Evolutionary conservation across 176 grass and related monocot genomes (phyloP), one percentile per base, ranked within the genome.

Genomic region (Hsuehochloa calcarea): DNA sequence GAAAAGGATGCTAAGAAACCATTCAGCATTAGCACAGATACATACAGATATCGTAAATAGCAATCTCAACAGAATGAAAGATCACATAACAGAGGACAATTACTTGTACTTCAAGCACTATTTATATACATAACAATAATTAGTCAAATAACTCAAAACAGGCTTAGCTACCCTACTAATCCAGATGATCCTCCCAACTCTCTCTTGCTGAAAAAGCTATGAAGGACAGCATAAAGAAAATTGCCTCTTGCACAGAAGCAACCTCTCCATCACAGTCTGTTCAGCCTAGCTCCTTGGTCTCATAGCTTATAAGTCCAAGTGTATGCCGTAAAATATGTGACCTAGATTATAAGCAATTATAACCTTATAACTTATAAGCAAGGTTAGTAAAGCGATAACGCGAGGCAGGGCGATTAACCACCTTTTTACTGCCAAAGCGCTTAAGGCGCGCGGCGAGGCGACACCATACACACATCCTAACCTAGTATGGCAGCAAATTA

Each of bases 1-100:
- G 17, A 44, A 37, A 81, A 72, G 16, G 66, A 52, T 89, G 80
- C 34, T 43, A 66, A 52, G 54, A 73, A 74, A 74, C 83, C 31
- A 83, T 68, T 50, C 72, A 66, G 31, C 29, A 79, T 16, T 51
- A 88, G 15, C 10, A 29, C 10, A 77, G 8, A 40, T 26, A 56
- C 54, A 60, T 46, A 43, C 6, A 82, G 52, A 60, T 82, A 39
- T 71, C 5, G 3, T 59, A 31, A 82, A 82, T 59, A 51, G 55
- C 15, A 23, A 52, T 23, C 47, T 77, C n/a, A 76, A 51, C 14
- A 67, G 27, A 79, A 73, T 31, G 8, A 22, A 82, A 82, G 5
- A 81, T 69, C 10, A 63, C 34, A 85, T 51, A 73, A 44, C 12
- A 45, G 12, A 78, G 44, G 61, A n/a, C 8, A 78, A 16, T 26